These are phyloP conservation scores for Coleophoma crateriformis DNA, from an alignment of 2,329 filamentous ascomycete genomes.

Conservation along the genomic window DNA sequence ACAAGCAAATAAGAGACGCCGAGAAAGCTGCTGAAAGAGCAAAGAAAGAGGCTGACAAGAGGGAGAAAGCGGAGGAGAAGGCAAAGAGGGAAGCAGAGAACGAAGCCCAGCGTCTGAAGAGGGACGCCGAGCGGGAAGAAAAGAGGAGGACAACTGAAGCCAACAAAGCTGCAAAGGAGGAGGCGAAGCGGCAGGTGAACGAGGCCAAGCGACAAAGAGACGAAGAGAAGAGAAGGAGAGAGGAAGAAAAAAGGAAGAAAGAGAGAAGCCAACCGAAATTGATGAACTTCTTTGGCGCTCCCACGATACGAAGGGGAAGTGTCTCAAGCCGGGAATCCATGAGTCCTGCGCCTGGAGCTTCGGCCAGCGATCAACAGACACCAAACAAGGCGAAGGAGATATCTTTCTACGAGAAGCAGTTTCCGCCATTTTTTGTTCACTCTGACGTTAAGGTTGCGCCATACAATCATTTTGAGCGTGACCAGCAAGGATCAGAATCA, in stretches of 20 bases:
- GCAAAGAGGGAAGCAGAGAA: slow-evolving; percentile 26
- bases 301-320: slow-evolving; percentile 8
- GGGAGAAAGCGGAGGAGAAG: slow-evolving; percentile 19
- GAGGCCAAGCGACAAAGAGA: slow-evolving; percentile 29
- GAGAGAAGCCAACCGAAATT: slow-evolving; percentile 38
- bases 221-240: slow-evolving; percentile 32
- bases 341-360: slow-evolving; percentile 15
- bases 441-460: slow-evolving; percentile 67
- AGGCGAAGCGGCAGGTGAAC: slow-evolving; percentile 33
- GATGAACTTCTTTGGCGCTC: slow-evolving; percentile 18
- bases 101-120: slow-evolving; percentile 21
- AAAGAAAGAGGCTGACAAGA: slow-evolving; percentile 7
- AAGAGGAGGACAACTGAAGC: slow-evolving; percentile 32
- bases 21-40: slow-evolving; percentile 16
- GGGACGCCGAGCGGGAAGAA: slow-evolving; percentile 34
- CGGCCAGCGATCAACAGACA: slow-evolving; percentile 14
- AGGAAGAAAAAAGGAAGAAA: slow-evolving; percentile 32
- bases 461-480: slow-evolving; percentile 45
- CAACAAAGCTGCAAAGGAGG: slow-evolving; percentile 29
- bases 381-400: slow-evolving; percentile 24
- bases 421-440: slow-evolving; percentile 77
- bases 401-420: slow-evolving; percentile 62
- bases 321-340: slow-evolving; percentile 19
- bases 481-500: slow-evolving; percentile 46
- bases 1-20: slow-evolving; percentile 22